Evolutionary conservation across 1,139 yeast species (phyloP).

Genomic region (Hyphopichia fennica): DNA sequence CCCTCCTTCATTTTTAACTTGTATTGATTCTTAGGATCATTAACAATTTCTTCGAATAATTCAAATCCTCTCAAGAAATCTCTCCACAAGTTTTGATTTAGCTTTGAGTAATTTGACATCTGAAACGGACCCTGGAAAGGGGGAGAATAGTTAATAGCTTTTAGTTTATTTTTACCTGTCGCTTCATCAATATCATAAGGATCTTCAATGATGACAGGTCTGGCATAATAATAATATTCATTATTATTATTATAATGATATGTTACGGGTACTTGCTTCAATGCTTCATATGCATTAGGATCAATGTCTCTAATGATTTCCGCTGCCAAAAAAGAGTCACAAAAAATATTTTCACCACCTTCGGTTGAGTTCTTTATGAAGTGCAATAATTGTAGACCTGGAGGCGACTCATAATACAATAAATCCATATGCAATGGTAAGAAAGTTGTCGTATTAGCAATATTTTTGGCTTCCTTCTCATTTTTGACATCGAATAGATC

Average conservation of each 20-base stretch:
- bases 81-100: conserved; percentile 28
- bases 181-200: conserved; percentile 25
- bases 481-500: conserved; percentile 69
- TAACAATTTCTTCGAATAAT: conserved; percentile 59
- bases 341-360: conserved; percentile 75
- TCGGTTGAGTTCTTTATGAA: conserved; percentile 59
- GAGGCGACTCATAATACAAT: conserved; percentile 79
- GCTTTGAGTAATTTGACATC: conserved; percentile 10
- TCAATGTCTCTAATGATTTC: conserved; percentile 52
- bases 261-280: conserved; percentile 64
- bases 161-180: conserved; percentile 30
- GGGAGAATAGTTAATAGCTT: conserved; percentile 74
- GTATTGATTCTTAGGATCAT: conserved; percentile 56
- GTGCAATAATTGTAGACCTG: conserved; percentile 76
- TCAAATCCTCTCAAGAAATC: conserved; percentile 62
- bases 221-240: conserved; percentile 61
- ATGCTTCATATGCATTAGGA: conserved; percentile 63
- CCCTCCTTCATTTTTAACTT: conserved; percentile 60
- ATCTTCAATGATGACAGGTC: conserved; percentile 69
- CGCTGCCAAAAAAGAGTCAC: conserved; percentile 76
- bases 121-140: conserved; percentile 86
- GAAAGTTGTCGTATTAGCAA: conserved; percentile 68
- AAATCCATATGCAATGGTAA: conserved; percentile 82
- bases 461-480: conserved; percentile 62
- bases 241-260: conserved; percentile 69